Percentiles rank a stretch among this genome's conserved stretches.
Conservation (phyloP, 2,329 filamentous ascomycete genomes). For the Herpomyces periplanetae region DNA sequence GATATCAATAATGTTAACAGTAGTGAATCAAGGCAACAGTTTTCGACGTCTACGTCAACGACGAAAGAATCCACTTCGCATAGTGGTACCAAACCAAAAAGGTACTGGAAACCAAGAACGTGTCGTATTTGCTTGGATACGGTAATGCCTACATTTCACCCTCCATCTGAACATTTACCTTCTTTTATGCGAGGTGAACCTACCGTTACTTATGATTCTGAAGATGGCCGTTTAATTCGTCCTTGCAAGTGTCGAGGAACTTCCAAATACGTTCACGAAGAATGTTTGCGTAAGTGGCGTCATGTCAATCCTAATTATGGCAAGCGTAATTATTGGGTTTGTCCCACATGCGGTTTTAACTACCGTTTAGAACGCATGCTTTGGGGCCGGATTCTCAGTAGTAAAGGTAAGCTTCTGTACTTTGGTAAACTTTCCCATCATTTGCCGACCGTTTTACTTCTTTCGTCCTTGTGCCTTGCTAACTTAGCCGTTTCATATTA, state of each 20-base stretch:
- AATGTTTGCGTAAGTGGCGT: slow-evolving; percentile 49
- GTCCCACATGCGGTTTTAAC: slow-evolving; percentile 47
- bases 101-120: slow-evolving; percentile 24
- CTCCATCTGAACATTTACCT: slow-evolving; percentile 14
- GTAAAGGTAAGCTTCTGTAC: slow-evolving; percentile 7
- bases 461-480: too few species aligned
- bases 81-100: slow-evolving; percentile 6
- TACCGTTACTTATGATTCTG: slow-evolving; percentile 26
- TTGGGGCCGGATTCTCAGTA: slow-evolving; percentile 22
- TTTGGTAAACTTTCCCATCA: slow-evolving; percentile 1
- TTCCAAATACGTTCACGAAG: slow-evolving; percentile 73
- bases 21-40: too few species aligned
- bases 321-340: slow-evolving; percentile 38
- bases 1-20: too few species aligned
- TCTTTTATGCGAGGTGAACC: slow-evolving; percentile 15
- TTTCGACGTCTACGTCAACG: slow-evolving; percentile 3
- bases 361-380: slow-evolving; percentile 40
- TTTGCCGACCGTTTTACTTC: slow-evolving; percentile 2
- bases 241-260: slow-evolving; percentile 81
- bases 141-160: slow-evolving; percentile 18
- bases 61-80: slow-evolving; percentile 3
- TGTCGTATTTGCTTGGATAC: slow-evolving; percentile 68
- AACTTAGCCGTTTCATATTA: slow-evolving; percentile 17
- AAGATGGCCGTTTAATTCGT: slow-evolving; percentile 36
- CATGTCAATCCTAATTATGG: slow-evolving; percentile 22